Evolutionary conservation across 169 alveolate genomes (phyloP).

Genomic region (Cryptosporidium xiaoi): DNA sequence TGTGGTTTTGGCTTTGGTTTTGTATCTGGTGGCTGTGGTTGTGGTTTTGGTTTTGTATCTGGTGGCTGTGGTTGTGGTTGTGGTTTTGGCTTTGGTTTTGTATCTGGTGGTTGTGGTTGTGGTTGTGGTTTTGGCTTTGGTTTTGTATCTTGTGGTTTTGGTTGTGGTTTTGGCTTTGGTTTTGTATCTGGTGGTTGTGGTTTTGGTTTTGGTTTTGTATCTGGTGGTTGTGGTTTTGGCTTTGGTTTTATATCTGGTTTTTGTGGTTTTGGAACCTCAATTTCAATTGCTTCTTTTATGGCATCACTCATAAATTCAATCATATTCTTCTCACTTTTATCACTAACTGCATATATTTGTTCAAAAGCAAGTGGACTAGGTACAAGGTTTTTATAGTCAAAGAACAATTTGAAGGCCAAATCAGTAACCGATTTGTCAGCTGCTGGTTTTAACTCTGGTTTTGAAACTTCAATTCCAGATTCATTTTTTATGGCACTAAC

Average conservation of each 20-base stretch:
- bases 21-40: neutral
- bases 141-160: neutral
- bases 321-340: neutral
- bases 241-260: neutral
- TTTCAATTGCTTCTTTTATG: neutral
- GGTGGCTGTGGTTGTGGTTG: neutral
- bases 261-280: neutral
- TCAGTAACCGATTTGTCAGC: too few species aligned
- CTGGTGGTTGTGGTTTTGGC: neutral
- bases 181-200: neutral
- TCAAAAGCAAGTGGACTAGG: neutral
- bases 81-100: constrained; percentile 1
- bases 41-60: neutral
- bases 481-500: neutral
- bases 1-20: neutral
- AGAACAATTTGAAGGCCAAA: neutral
- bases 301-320: neutral
- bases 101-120: neutral
- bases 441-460: neutral
- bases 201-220: neutral
- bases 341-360: neutral
- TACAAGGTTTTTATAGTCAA: neutral
- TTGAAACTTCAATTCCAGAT: neutral
- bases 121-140: neutral
- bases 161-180: neutral